Conservation (phyloP, 2,329 filamentous ascomycete species). For the Pezicula radicicola region DNA sequence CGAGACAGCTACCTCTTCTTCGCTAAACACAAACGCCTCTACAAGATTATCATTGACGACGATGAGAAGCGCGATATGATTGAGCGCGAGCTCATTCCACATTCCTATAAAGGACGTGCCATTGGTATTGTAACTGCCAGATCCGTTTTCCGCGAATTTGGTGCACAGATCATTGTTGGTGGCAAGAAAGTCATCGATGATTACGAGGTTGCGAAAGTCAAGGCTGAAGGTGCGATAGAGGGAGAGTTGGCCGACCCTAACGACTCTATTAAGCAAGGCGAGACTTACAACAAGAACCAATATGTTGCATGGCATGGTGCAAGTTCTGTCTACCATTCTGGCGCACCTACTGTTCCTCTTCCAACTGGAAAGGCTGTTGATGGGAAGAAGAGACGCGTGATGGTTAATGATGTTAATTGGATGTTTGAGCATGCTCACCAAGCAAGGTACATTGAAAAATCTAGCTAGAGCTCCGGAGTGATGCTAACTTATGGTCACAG, state of each 20-base stretch:
- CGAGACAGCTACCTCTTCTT: constrained; percentile 98
- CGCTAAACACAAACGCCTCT: constrained; percentile 92
- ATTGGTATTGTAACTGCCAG: constrained; percentile 96
- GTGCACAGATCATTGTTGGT: constrained; percentile 88
- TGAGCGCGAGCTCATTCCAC: constrained; percentile 89
- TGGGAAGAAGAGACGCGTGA: constrained; percentile 78
- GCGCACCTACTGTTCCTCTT: constrained; percentile 71
- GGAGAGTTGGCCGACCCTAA: constrained; percentile 90
- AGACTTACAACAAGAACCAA: constrained; percentile 97
- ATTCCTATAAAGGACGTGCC: constrained; percentile 96
- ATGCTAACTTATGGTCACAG: constrained; percentile 40
- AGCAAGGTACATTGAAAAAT: constrained; percentile 63
- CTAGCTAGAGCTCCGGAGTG: too few relatives aligned
- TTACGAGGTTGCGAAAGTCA: constrained; percentile 76
- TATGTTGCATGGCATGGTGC: constrained; percentile 99
- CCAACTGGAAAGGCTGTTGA: constrained; percentile 71
- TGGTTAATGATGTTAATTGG: constrained; percentile 94
- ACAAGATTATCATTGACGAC: constrained; percentile 97
- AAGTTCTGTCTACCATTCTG: constrained; percentile 90
- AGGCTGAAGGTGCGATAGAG: constrained; percentile 75
- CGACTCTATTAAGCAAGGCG: constrained; percentile 73
- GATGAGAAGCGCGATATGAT: constrained; percentile 98
- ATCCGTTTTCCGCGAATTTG: constrained; percentile 96
- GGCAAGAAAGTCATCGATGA: constrained; percentile 85
- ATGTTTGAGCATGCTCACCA: constrained; percentile 91